Base-by-base conservation (phyloP, 2,329 filamentous ascomycete species). In the Diaporthe sp. region DNA sequence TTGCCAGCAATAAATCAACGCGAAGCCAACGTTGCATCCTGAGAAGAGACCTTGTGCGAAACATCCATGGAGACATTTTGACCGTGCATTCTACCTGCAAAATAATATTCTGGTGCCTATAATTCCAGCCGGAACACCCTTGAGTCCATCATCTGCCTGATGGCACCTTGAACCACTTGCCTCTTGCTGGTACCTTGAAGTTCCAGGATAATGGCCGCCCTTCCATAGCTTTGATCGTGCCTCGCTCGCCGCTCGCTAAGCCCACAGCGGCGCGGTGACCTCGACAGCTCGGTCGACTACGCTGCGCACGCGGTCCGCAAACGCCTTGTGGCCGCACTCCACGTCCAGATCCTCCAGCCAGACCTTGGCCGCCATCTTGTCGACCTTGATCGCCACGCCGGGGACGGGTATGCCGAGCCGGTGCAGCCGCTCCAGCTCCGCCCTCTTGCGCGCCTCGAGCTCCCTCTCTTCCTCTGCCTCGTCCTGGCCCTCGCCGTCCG, bases 291-390 rank as follows among this genome's bases (percentile, higher is more conserved):
- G 90, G 84, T 98, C 96, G 15, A 98, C 94, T 12, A 99, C 95
- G 1, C 95, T 95, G 79, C 94, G 90, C 7, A 99, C 94, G 75
- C 97, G 89, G 83, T 98, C 96, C 63, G 92, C 92, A 81, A 98
- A 90, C 25, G 95, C 91, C 78, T 92, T 91, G 78, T 95, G 95
- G 73, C 86, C 86, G 83, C 95, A 97, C 84, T 98, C 97, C 6
- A 99, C 94, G 80, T 98, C 95, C 60, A 98, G 85, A 79, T 94
- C 92, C 87, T 98, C 97, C 53, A 99, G 87, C 96, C 96, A 98
- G 9, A 99, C 93, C 77, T 92, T 94, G 9, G 96, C 97, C 72
- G 93, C 88, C 85, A 95, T 93, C 85, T 95, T 97, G 80, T 98
- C 96, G 5, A 98, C 93, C 80, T 90, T 92, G 84, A 99, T 95